These are phyloP conservation scores for Suillus subalutaceus DNA, from an alignment of 768 basidiomycete species.

Conservation along the genomic window DNA sequence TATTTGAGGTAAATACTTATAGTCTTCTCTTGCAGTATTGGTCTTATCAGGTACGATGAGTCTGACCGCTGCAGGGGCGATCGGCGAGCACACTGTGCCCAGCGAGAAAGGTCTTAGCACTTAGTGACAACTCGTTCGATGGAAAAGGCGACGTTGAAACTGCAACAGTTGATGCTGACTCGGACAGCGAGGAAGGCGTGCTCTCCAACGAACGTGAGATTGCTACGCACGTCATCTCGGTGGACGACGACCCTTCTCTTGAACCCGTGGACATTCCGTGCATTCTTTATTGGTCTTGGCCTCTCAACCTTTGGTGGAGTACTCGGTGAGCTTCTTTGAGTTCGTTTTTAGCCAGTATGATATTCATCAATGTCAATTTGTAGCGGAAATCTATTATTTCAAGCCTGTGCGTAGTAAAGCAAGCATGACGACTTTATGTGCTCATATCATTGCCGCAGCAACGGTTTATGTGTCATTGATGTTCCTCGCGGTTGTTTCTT, in stretches of 20 bases:
- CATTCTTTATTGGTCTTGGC: slow-evolving; percentile 48
- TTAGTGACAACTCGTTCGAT: slow-evolving; percentile 32
- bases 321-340: slow-evolving; percentile 35
- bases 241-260: slow-evolving; percentile 48
- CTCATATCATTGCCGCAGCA: slow-evolving; percentile 33
- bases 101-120: slow-evolving; percentile 11
- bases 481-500: slow-evolving; percentile 51
- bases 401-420: slow-evolving; percentile 41
- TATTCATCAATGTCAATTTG: slow-evolving; percentile 10
- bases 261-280: slow-evolving; percentile 51
- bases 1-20: not conserved
- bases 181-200: slow-evolving; percentile 30
- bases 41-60: not conserved
- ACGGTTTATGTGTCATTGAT: slow-evolving; percentile 50
- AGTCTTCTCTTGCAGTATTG: not conserved
- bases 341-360: slow-evolving; percentile 13
- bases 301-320: slow-evolving; percentile 52
- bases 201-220: slow-evolving; percentile 46
- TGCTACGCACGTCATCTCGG: slow-evolving; percentile 43
- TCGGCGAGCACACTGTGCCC: not conserved
- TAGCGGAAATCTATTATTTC: slow-evolving; percentile 57
- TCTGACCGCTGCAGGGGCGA: slow-evolving; percentile 8
- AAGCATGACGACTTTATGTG: not conserved
- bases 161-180: slow-evolving; percentile 22
- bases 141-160: slow-evolving; percentile 37